A percentile compares a stretch with the other conserved stretches of the same genome.
These are phyloP conservation scores for Chaetomium sp. DNA, from an alignment of 2,329 filamentous ascomycete genomes.

Conservation along the genomic window DNA sequence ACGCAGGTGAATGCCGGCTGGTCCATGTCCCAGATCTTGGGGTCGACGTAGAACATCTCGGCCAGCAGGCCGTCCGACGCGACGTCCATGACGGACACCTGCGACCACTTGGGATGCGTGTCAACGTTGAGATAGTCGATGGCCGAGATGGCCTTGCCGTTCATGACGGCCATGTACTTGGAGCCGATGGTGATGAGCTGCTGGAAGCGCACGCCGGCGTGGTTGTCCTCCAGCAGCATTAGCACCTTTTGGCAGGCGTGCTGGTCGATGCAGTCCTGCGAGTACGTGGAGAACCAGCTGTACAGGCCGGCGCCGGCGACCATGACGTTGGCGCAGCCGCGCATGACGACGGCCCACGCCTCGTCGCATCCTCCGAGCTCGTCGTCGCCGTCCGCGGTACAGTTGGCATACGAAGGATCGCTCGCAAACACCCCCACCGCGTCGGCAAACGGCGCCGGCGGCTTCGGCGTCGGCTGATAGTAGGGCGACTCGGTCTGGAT, in stretches of 20 bases:
- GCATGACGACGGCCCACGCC: slow-evolving; percentile 15
- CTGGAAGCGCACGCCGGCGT: slow-evolving; percentile 10
- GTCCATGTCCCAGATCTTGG: slow-evolving; percentile 27
- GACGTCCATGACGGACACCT: slow-evolving; percentile 25
- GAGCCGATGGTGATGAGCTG: slow-evolving; percentile 20
- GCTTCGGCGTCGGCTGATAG: not conserved
- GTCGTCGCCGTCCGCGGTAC: not conserved
- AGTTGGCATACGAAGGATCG: not conserved
- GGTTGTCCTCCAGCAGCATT: slow-evolving; percentile 8
- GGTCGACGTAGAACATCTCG: slow-evolving; percentile 26
- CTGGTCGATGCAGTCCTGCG: slow-evolving; percentile 14
- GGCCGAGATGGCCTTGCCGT: slow-evolving; percentile 7
- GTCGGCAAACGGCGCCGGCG: not conserved
- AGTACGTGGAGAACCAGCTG: slow-evolving; percentile 15
- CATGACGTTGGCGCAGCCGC: slow-evolving; percentile 4
- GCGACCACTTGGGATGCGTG: slow-evolving; percentile 12
- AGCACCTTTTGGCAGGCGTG: slow-evolving; percentile 15
- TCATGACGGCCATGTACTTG: slow-evolving; percentile 3
- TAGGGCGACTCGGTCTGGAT: not conserved
- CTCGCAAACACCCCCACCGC: not conserved
- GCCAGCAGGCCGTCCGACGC: slow-evolving; percentile 8
- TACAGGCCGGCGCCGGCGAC: slow-evolving; percentile 13
- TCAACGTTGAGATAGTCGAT: slow-evolving; percentile 7
- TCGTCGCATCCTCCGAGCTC: slow-evolving; percentile 5
- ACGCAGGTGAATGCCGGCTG: slow-evolving; percentile 26